Conservation (phyloP, 169 alveolate genomes). For the Eimeria necatrix region DNA sequence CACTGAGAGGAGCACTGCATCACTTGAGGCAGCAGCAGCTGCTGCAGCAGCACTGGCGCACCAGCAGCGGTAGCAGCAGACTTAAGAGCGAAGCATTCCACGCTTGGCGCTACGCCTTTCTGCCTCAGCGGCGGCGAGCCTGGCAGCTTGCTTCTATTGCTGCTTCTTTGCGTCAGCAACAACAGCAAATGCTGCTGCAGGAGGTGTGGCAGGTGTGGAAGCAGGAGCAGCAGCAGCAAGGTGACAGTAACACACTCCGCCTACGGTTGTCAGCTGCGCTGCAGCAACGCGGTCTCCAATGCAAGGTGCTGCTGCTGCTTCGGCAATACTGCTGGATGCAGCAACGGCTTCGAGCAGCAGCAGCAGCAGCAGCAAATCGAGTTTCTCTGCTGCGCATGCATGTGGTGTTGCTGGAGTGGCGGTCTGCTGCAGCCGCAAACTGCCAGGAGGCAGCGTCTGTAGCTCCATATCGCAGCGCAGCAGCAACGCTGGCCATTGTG, state of each 20-base stretch:
- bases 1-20: constrained; percentile 6
- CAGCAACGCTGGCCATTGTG: constrained; percentile 15
- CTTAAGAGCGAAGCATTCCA: constrained; percentile 5
- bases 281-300: background rate
- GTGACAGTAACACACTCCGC: constrained; percentile 2
- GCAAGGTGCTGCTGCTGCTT: constrained; percentile 23
- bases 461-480: constrained; percentile 16
- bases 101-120: constrained; percentile 35
- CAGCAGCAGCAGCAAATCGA: background rate
- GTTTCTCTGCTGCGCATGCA: background rate
- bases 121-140: constrained; percentile 5
- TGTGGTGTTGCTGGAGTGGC: background rate
- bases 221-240: constrained; percentile 45
- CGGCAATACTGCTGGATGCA: background rate
- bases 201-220: background rate
- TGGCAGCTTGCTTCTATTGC: constrained; percentile 12
- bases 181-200: constrained; percentile 36
- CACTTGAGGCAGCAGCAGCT: background rate
- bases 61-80: constrained; percentile 33
- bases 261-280: constrained; percentile 5
- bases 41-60: constrained; percentile 64
- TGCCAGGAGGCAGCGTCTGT: constrained; percentile 42
- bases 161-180: constrained; percentile 36
- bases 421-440: constrained; percentile 49
- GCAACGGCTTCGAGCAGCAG: constrained; percentile 8